Percentiles rank a stretch among this genome's conserved stretches.
These are phyloP conservation scores for Coemansia nantahalensis DNA, from an alignment of 192 early-diverging fungal genomes.

Conservation along the genomic window DNA sequence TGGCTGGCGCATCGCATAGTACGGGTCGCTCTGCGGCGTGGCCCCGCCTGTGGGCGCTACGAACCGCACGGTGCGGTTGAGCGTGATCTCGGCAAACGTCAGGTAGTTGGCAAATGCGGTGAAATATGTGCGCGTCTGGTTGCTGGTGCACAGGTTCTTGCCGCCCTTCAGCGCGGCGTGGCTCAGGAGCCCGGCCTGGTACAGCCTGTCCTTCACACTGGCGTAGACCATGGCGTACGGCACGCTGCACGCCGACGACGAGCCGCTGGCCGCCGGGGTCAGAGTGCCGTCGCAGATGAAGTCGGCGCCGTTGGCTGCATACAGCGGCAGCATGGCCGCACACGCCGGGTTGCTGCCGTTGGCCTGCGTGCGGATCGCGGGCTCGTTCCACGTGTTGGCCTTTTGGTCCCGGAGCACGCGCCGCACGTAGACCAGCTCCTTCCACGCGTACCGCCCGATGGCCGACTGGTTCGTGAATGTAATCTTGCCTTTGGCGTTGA, in stretches of 20 bases:
- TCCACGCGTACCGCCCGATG: conserved; percentile 2
- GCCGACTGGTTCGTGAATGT: background rate
- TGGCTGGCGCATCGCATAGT: conserved; percentile 6
- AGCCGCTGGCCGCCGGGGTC: background rate
- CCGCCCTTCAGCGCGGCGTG: conserved; percentile 8
- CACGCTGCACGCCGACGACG: background rate
- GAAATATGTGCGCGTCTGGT: conserved; percentile 10
- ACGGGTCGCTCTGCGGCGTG: conserved; percentile 2
- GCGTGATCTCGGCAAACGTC: conserved; percentile 5
- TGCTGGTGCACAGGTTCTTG: conserved; percentile 8
- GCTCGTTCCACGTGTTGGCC: conserved; percentile 10
- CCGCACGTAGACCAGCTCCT: conserved; percentile 6
- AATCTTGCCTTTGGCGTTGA: background rate
- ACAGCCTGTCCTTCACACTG: conserved; percentile 3
- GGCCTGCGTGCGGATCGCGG: background rate
- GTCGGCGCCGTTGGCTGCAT: conserved; percentile 5
- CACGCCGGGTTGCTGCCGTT: conserved; percentile 1
- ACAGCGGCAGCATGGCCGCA: conserved; percentile 8
- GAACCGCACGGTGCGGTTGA: conserved; percentile 8
- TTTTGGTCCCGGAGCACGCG: conserved; percentile 1
- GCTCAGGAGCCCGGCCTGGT: conserved; percentile 25
- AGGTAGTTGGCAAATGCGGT: conserved; percentile 17
- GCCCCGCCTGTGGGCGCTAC: background rate
- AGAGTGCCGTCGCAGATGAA: conserved; percentile 9
- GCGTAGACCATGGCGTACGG: conserved; percentile 22